Evolutionary conservation across 495 filamentous ascomycete genomes (phyloP).

Genomic region (Penicillium subrubescens): DNA sequence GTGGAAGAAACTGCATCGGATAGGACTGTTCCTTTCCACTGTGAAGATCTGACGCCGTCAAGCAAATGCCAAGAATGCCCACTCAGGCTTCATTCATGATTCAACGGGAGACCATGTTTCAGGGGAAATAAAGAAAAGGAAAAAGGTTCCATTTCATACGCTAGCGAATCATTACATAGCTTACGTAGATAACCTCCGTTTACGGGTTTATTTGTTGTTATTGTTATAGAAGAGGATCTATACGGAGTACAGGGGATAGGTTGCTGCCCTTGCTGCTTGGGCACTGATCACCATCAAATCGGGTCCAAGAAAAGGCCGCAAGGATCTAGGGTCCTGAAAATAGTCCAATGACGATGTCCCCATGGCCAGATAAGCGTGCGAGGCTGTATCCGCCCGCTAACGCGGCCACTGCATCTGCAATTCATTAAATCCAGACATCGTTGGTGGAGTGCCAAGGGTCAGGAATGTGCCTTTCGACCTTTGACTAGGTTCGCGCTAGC

Average conservation of each 20-base stretch:
- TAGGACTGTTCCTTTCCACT: background rate
- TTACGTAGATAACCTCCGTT: conserved; percentile 18
- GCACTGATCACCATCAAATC: conserved; percentile 11
- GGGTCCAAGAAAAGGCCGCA: conserved; percentile 12
- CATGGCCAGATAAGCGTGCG: conserved; percentile 11
- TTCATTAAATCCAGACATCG: conserved; percentile 16
- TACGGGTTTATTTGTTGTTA: conserved; percentile 1
- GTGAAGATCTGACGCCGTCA: conserved; percentile 10
- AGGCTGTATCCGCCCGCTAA: conserved; percentile 14
- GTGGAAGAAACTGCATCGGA: background rate
- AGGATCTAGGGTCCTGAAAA: background rate
- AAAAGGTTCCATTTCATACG: background rate
- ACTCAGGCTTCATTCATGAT: too few relatives aligned
- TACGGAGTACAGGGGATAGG: conserved; percentile 19
- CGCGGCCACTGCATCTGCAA: conserved; percentile 17
- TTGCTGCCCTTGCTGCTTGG: conserved; percentile 19
- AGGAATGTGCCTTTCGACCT: conserved; percentile 19
- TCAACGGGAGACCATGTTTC: conserved; percentile 6
- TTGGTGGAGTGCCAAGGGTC: conserved; percentile 20
- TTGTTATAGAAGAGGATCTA: background rate
- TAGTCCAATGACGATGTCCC: conserved; percentile 18
- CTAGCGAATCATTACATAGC: conserved; percentile 1
- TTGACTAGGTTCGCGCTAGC: conserved; percentile 25
- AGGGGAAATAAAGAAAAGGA: conserved; percentile 6
- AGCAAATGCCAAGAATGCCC: conserved; percentile 23